Evolutionary conservation across 345 rosid genomes (phyloP), one percentile per base, ranked within the genome.

Genomic region (Heritiera littoralis): DNA sequence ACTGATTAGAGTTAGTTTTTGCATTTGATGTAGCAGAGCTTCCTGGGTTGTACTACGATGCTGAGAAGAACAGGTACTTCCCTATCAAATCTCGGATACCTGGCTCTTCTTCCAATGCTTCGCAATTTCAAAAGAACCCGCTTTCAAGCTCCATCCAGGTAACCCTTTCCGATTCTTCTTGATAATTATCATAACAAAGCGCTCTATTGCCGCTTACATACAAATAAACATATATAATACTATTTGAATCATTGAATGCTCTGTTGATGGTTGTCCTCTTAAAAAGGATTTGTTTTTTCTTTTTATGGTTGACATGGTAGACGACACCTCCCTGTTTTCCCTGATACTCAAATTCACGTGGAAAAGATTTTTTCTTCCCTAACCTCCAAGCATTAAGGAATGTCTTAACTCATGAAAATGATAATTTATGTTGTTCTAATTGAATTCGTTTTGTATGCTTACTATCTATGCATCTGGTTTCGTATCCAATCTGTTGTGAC

Each of bases 51-150:
- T 92, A 94, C 80, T 92, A 76, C 82, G 98, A 96, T 84, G 89
- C 88, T 45, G 97, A 89, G 89, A 96, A 90, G 93, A 92, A 94
- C 81, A 84, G 97, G 82, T 92, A 91, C 74, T 96, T 92, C 81
- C 95, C 97, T 32, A 82, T 89, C 80, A 92, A 86, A 80, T 92
- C 97, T 41, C 95, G 92, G 18, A 87, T 90, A 60, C 97, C 97
- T 1, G 94, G 95, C n/a, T 79, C 90, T 66, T 78, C 88, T 76
- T 74, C 87, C 63, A 38, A 66, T 17, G 55, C 15, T 46, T 46
- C 41, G 7, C 59, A 17, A 28, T 20, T 66, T 84, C 69, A 81
- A 64, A 75, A 54, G 15, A 85, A 84, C 2, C 83, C 81, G 1
- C 78, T 73, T 2, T 28, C 86, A 35, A 77, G 80, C 54, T 78